These are phyloP conservation scores for Globisporangium abappressorium DNA, from an alignment of 352 stramenopile species.

Conservation along the genomic window DNA sequence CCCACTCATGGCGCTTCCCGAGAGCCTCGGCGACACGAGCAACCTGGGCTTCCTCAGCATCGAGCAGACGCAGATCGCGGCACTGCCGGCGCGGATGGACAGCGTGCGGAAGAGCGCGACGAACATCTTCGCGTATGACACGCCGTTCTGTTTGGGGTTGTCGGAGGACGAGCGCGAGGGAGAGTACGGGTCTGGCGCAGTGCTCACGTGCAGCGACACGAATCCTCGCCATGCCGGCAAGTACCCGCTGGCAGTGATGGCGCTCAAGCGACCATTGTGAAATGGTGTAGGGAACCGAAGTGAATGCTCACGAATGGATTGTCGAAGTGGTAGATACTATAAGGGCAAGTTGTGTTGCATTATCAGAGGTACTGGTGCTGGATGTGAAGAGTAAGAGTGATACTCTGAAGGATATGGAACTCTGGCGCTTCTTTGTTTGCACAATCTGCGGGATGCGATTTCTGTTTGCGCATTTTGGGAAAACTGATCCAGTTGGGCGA, in stretches of 20 bases:
- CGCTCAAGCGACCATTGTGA: constrained; percentile 8
- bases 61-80: constrained; percentile 25
- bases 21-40: constrained; percentile 20
- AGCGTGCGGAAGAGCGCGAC: constrained; percentile 19
- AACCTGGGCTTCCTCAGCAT: constrained; percentile 33
- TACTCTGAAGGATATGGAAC: background rate
- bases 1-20: constrained; percentile 22
- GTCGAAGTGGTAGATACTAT: no score
- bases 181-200: background rate
- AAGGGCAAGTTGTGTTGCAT: no score
- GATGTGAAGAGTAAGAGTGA: background rate
- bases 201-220: constrained; percentile 23
- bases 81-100: constrained; percentile 31
- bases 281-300: background rate
- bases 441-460: background rate
- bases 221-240: constrained; percentile 11
- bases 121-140: constrained; percentile 25
- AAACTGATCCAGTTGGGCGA: background rate
- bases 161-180: constrained; percentile 6
- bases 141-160: constrained; percentile 26
- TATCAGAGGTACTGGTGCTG: no score
- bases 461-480: background rate
- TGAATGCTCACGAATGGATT: no score
- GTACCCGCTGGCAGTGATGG: constrained; percentile 18
- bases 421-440: background rate